Evolutionary conservation across 225 moss, liverwort and hornwort genomes (phyloP).

Genomic region (Bryoerythrophyllum caledonicum): DNA sequence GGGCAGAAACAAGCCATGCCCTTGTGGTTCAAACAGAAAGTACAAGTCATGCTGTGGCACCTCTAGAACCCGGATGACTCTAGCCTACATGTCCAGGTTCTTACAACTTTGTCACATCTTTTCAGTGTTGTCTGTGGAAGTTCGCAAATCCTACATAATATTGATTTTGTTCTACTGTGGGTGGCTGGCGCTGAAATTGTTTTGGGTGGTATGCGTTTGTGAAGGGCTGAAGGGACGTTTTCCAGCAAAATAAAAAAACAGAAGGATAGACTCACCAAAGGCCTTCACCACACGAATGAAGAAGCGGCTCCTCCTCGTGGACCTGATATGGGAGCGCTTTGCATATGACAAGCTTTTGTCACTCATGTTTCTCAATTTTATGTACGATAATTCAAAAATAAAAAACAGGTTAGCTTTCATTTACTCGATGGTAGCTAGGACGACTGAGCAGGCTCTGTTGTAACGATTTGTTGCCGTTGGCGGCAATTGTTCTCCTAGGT

Average conservation of each 20-base stretch:
- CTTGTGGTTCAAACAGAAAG: slow-evolving; percentile 97
- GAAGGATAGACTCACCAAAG: slow-evolving; percentile 42
- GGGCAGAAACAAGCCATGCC: slow-evolving; percentile 79
- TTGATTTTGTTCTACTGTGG: background rate
- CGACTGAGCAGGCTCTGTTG: background rate
- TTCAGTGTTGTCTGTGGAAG: background rate
- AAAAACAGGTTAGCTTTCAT: background rate
- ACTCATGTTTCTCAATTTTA: background rate
- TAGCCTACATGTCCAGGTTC: slow-evolving; percentile 59
- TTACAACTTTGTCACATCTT: background rate
- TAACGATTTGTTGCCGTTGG: background rate
- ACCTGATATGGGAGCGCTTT: slow-evolving; percentile 60
- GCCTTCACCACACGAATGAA: slow-evolving; percentile 19
- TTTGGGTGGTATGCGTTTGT: slow-evolving; percentile 24
- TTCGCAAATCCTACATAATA: background rate
- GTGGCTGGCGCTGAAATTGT: background rate
- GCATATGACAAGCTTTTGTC: slow-evolving; percentile 37
- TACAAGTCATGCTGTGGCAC: slow-evolving; percentile 92
- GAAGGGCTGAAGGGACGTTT: slow-evolving; percentile 45
- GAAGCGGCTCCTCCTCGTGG: slow-evolving; percentile 24
- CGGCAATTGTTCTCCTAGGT: background rate
- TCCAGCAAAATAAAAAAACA: slow-evolving; percentile 53
- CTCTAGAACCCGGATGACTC: slow-evolving; percentile 45
- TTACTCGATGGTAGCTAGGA: background rate
- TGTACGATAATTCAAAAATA: slow-evolving; percentile 20